These are phyloP conservation scores for Periconia macrospinosa DNA, from an alignment of 2,329 filamentous ascomycete genomes.

Conservation along the genomic window DNA sequence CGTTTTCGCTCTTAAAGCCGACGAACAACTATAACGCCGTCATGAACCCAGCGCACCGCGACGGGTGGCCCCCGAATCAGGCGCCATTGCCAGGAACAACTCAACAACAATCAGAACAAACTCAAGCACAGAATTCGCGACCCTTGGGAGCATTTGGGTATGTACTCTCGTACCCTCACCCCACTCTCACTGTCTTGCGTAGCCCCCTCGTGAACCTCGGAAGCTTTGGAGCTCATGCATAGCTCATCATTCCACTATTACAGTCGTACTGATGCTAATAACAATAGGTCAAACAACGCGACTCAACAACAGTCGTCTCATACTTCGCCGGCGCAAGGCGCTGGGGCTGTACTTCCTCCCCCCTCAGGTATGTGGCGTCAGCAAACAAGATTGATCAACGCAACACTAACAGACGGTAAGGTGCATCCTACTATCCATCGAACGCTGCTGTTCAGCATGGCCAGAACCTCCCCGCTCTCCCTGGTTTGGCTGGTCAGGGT, in stretches of 20 bases:
- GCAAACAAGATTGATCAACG: constrained; percentile 1
- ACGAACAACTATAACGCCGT: constrained; percentile 34
- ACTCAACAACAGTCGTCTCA: constrained; percentile 36
- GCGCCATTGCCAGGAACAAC: constrained; percentile 52
- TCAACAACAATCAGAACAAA: constrained; percentile 44
- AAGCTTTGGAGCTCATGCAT: constrained; percentile 13
- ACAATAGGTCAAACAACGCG: constrained; percentile 33
- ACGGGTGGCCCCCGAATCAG: constrained; percentile 49
- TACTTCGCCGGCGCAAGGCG: constrained; percentile 39
- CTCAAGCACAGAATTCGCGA: constrained; percentile 35
- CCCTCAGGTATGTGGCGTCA: constrained; percentile 41
- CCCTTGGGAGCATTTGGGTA: constrained; percentile 42
- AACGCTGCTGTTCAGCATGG: constrained; percentile 38
- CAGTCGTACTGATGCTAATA: constrained; percentile 19
- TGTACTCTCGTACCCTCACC: constrained; percentile 8
- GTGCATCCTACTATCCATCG: constrained; percentile 45
- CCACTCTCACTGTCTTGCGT: constrained; percentile 7
- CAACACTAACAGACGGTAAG: constrained; percentile 23
- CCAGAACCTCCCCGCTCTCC: constrained; percentile 49
- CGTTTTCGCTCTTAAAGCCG: constrained; percentile 27
- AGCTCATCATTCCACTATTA: constrained; percentile 12
- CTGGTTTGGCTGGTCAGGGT: constrained; percentile 48
- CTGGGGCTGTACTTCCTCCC: constrained; percentile 42
- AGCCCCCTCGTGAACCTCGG: constrained; percentile 18
- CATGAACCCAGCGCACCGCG: constrained; percentile 47